Evolutionary conservation across 2,329 filamentous ascomycete species (phyloP).

Genomic region (Aspergillus tanneri): DNA sequence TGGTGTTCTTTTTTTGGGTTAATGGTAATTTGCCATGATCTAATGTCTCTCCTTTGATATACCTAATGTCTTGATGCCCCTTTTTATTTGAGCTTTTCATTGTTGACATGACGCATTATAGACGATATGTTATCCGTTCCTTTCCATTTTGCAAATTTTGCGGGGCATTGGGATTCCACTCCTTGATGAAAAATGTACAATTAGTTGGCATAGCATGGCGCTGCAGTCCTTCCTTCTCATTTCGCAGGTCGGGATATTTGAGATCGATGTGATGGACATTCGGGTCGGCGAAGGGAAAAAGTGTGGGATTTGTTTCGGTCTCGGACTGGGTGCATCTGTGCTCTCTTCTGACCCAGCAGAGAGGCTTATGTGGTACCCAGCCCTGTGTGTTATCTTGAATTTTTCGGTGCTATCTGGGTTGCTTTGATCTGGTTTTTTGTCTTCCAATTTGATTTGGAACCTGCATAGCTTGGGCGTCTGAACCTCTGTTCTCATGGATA

Average conservation of each 20-base stretch:
- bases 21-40: slow-evolving; percentile 29
- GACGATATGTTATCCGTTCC: slow-evolving; percentile 34
- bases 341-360: not conserved
- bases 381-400: not conserved
- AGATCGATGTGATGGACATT: slow-evolving; percentile 16
- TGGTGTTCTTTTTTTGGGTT: slow-evolving; percentile 11
- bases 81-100: slow-evolving; percentile 18
- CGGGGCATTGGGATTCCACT: slow-evolving; percentile 36
- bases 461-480: slow-evolving; percentile 33
- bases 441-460: slow-evolving; percentile 10
- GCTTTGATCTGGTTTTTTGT: slow-evolving; percentile 3
- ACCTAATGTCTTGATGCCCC: slow-evolving; percentile 35
- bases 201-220: slow-evolving; percentile 38
- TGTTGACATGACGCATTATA: slow-evolving; percentile 29
- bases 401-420: not conserved
- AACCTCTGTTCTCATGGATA: slow-evolving; percentile 2
- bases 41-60: slow-evolving; percentile 36
- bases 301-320: slow-evolving; percentile 15
- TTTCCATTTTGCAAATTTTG: not conserved
- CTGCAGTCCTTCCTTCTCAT: slow-evolving; percentile 40
- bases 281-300: slow-evolving; percentile 20
- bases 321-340: not conserved
- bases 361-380: not conserved
- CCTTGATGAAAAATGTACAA: slow-evolving; percentile 37
- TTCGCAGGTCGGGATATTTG: slow-evolving; percentile 32